Conservation (phyloP, 163 green algal species). For the Scenedesmus sp. region DNA sequence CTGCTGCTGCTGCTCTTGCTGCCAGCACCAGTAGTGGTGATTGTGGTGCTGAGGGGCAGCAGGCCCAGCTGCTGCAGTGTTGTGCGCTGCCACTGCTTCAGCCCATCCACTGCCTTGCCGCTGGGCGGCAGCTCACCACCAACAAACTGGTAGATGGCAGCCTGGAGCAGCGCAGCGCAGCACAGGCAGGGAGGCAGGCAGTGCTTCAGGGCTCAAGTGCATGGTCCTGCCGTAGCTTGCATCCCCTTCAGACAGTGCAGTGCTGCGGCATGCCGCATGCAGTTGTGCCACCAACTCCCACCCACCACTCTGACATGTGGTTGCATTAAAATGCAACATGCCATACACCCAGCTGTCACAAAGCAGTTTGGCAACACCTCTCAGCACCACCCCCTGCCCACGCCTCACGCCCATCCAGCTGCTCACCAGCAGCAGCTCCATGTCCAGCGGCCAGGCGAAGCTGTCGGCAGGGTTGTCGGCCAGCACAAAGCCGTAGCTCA, state of each 20-base stretch:
- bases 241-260: too few relatives aligned
- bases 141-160: conserved; percentile 45
- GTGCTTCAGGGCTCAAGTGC: background rate
- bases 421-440: conserved; percentile 53
- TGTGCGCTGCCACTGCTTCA: conserved; percentile 48
- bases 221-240: too few relatives aligned
- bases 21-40: background rate
- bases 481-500: conserved; percentile 90
- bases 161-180: background rate
- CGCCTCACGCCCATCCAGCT: background rate
- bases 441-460: conserved; percentile 73
- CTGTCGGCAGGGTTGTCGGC: conserved; percentile 76
- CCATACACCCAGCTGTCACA: background rate
- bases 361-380: too few relatives aligned
- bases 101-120: conserved; percentile 17
- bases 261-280: too few relatives aligned
- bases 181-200: background rate
- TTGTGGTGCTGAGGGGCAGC: background rate
- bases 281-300: too few relatives aligned
- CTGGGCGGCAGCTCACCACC: conserved; percentile 11
- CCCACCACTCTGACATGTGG: too few relatives aligned
- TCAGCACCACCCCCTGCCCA: too few relatives aligned
- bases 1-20: conserved; percentile 16
- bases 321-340: too few relatives aligned
- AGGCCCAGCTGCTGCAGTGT: conserved; percentile 40